Percentiles rank a stretch among this genome's conserved stretches.
Conservation (phyloP, 345 rosid species). For the Pugionium dolabratum region DNA sequence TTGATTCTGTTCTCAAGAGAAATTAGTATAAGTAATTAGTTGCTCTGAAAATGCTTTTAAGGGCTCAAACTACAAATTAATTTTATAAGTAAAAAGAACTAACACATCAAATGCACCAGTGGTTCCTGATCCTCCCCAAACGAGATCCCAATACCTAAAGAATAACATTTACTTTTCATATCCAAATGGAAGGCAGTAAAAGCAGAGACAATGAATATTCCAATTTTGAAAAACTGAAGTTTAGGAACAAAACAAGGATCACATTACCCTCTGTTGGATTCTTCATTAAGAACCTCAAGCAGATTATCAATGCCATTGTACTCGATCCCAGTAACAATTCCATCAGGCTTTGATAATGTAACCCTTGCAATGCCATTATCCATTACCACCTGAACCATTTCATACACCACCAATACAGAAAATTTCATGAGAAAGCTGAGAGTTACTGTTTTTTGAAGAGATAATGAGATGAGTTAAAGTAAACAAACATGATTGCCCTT, state of each 20-base stretch:
- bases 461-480: conserved; percentile 15
- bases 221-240: not conserved
- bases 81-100: conserved; percentile 16
- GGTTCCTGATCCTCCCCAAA: conserved; percentile 47
- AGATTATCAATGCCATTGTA: conserved; percentile 74
- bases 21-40: not conserved
- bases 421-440: not conserved
- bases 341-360: conserved; percentile 73
- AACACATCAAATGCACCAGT: conserved; percentile 68
- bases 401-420: conserved; percentile 18
- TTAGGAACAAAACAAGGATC: not conserved
- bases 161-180: not conserved
- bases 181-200: not conserved
- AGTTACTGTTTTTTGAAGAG: not conserved
- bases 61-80: no score
- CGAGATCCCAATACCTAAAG: conserved; percentile 72
- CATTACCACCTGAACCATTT: conserved; percentile 65
- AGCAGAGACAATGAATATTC: conserved; percentile 1
- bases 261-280: conserved; percentile 76
- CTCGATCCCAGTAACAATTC: conserved; percentile 70
- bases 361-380: conserved; percentile 77
- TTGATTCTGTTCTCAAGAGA: conserved; percentile 30
- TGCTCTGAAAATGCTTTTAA: not conserved
- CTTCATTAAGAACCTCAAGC: conserved; percentile 82
- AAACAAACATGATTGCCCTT: conserved; percentile 41